phyloP scores from a whole-genome alignment of 352 stramenopile genomes.

The Phytophthora hibernalis region DNA sequence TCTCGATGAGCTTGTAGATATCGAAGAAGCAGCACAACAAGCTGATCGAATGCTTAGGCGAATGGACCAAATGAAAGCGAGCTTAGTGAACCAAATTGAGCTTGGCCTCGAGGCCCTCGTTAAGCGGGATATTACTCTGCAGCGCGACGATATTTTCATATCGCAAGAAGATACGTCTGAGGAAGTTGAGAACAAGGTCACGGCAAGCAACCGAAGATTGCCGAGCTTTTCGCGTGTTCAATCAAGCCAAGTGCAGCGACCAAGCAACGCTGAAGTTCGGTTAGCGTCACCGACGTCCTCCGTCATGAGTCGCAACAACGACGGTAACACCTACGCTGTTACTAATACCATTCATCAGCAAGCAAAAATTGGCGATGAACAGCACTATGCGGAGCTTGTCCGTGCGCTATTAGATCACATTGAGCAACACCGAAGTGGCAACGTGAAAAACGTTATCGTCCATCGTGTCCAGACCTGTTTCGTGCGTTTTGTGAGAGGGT shows the following conservation, averaged over 20 bases:
- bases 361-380: neutral
- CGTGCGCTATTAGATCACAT: conserved; percentile 27
- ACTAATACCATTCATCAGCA: neutral
- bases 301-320: conserved; percentile 9
- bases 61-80: conserved; percentile 36
- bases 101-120: conserved; percentile 33
- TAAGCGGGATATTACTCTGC: conserved; percentile 23
- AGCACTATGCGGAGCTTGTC: conserved; percentile 15
- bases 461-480: conserved; percentile 20
- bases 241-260: conserved; percentile 22
- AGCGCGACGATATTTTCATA: conserved; percentile 11
- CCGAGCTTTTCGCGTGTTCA: conserved; percentile 31
- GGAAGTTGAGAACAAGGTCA: conserved; percentile 15
- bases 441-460: conserved; percentile 17
- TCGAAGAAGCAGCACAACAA: conserved; percentile 31
- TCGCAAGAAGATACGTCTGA: conserved; percentile 11
- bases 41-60: conserved; percentile 19
- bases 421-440: conserved; percentile 2
- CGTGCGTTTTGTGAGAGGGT: conserved; percentile 20
- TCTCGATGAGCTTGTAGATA: conserved; percentile 53
- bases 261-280: conserved; percentile 30
- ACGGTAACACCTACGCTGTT: neutral
- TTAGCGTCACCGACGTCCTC: conserved; percentile 34
- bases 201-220: conserved; percentile 21
- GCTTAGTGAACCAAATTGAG: conserved; percentile 40